phyloP scores from a whole-genome alignment of 805 yeast genomes.

The Yarrowia deformans region DNA sequence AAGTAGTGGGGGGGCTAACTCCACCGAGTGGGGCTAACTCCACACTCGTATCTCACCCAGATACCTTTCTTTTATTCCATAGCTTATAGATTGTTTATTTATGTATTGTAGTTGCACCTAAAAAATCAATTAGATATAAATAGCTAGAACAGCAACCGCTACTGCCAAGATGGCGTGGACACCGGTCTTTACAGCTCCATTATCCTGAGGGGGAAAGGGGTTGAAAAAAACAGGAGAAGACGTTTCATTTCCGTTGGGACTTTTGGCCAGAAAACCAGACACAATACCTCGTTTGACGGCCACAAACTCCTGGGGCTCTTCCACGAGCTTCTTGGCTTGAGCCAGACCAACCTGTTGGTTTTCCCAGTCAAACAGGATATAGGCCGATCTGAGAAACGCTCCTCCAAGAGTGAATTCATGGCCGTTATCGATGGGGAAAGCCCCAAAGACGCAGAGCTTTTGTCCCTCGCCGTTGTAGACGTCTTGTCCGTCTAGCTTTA shows the following conservation, averaged over 20 bases:
- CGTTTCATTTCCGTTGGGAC: too few species aligned
- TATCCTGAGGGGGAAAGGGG: too few species aligned
- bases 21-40: too few species aligned
- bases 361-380: slow-evolving; percentile 8
- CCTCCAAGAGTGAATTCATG: not conserved
- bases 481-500: not conserved
- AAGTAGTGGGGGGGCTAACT: not conserved
- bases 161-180: too few species aligned
- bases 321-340: not conserved
- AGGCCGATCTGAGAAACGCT: slow-evolving; percentile 1
- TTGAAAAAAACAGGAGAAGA: too few species aligned
- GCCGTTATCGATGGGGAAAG: not conserved
- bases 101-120: not conserved
- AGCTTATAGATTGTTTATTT: slow-evolving; percentile 31
- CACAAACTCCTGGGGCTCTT: not conserved
- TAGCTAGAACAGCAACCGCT: too few species aligned
- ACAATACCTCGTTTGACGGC: not conserved
- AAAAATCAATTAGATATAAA: too few species aligned
- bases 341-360: slow-evolving; percentile 12
- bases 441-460: not conserved
- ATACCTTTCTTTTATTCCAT: not conserved
- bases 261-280: not conserved
- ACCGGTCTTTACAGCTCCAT: too few species aligned
- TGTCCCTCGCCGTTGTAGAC: not conserved
- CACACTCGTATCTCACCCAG: too few species aligned